Evolutionary conservation across 2,329 filamentous ascomycete species (phyloP), one percentile per base, ranked within the genome.

Genomic region (Penicillium sp.): DNA sequence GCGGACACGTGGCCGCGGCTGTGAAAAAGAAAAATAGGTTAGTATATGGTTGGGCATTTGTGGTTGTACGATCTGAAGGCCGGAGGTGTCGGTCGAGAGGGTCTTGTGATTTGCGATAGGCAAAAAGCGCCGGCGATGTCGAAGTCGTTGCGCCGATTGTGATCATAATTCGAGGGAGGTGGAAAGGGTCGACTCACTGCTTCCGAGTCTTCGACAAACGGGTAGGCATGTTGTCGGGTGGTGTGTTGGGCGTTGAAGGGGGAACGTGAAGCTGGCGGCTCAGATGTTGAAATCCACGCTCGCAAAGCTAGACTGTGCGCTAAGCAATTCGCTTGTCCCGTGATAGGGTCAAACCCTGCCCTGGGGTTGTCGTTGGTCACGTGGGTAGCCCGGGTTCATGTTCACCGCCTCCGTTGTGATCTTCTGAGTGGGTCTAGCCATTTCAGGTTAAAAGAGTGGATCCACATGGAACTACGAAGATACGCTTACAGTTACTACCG

Each of bases 1-100:
- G 92, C 92, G 78, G 91, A 96, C 80, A 99, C 95, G 85, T 99
- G 92, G 83, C 94, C 94, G 86, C 94, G 92, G 86, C 90, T 92
- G 78, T 57, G 53, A 63, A 51, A 71, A 62, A 66, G 64, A 58
- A 67, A 65, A 59, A 47, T 35, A 63, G 47, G 65, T 68, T 62
- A 71, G 66, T 64, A 57, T 61, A 57, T 31, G 47, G 57, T 51
- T 42, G 39, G 17, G 15, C 17, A 42, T n/a, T 49, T 50, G 4
- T 14, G 34, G 34, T 38, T 2, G 35, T 38, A 35, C 8, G 11
- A 22, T 50, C 31, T 17, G 11, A 12, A 49, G 39, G 43, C 50
- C 59, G 57, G 20, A 54, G 47, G 11, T 48, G 56, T 45, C 52
- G 43, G 22, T 31, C 49, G 49, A 43, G 41, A 42, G 20, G 14